phyloP scores from a whole-genome alignment of 306 rosid species.

The Cicer cuneatum region DNA sequence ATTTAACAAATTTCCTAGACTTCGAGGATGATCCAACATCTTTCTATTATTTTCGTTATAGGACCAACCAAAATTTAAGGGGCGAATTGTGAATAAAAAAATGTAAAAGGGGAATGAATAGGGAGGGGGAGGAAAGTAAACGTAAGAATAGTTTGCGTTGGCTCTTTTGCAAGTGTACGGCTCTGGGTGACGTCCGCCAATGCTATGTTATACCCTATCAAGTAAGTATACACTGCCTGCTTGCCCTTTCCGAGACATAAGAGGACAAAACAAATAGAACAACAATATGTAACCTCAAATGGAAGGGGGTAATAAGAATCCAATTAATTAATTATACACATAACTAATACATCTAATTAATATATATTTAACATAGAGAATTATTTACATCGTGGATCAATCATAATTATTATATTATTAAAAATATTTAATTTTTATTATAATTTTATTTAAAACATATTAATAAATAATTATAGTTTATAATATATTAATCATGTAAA shows the following conservation, averaged over 20 bases:
- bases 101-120: too few relatives aligned
- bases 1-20: too few relatives aligned
- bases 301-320: neutral
- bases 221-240: neutral
- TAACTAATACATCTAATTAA: too few relatives aligned
- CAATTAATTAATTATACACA: neutral
- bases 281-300: too few relatives aligned
- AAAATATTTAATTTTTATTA: too few relatives aligned
- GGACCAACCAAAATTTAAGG: neutral
- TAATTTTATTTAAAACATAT: too few relatives aligned
- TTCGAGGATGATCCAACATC: too few relatives aligned
- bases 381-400: too few relatives aligned
- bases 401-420: too few relatives aligned
- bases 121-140: neutral
- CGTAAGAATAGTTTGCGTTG: neutral
- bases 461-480: too few relatives aligned
- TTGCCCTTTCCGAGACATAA: slow-evolving; percentile 55
- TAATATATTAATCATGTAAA: too few relatives aligned
- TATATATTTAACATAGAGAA: too few relatives aligned
- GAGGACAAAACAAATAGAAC: slow-evolving; percentile 46
- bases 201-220: neutral
- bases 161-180: slow-evolving; percentile 39
- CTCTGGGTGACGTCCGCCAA: neutral
- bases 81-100: slow-evolving; percentile 18
- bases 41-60: neutral